Evolutionary conservation across 495 filamentous ascomycete species (phyloP), one percentile per base, ranked within the genome.

Genomic region (Penicillium argentinense): DNA sequence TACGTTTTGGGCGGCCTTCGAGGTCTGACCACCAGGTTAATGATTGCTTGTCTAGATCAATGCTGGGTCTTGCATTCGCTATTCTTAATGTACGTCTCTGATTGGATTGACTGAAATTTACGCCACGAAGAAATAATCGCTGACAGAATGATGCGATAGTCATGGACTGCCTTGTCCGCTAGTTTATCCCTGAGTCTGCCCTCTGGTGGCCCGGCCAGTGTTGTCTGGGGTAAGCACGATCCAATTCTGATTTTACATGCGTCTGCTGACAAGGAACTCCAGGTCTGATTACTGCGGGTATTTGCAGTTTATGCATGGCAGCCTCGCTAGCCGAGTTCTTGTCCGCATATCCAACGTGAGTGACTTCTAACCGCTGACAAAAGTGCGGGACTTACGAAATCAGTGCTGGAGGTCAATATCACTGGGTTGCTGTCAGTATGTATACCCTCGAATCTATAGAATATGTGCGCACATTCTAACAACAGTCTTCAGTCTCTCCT

Each of bases 301-400:
- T 88, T 21, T 87, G 84, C 61, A 88, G 86, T 57, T 45, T 87
- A n/a, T 86, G 81, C 51, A 77, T 88, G 27, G 82, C 86, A 13
- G 73, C 80, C 1, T 87, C 83, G 5, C 65, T 90, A 18, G 84
- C 86, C 9, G 86, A 90, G 54, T 88, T 89, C 55, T 65, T 88
- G 14, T 83, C 80, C 5, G 85, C 84, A 1, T 89, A 84, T 59
- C 86, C 86, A 30, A 89, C 84, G 64, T 80, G 56, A 49, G 77
- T 62, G 28, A 27, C 24, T 7, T 16, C 28, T 12, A 8, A 9
- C 6, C 4, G 12, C 21, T 25, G 22, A 18, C 43, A 45, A 4
- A 43, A 42, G 12, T 32, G 26, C 4, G 22, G 22, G 5, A 21
- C 45, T 49, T 25, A 49, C 24, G 22, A 26, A 3, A 14, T 42